Evolutionary conservation across 331 rosid species (phyloP).

Genomic region (Rosa hybrid): DNA sequence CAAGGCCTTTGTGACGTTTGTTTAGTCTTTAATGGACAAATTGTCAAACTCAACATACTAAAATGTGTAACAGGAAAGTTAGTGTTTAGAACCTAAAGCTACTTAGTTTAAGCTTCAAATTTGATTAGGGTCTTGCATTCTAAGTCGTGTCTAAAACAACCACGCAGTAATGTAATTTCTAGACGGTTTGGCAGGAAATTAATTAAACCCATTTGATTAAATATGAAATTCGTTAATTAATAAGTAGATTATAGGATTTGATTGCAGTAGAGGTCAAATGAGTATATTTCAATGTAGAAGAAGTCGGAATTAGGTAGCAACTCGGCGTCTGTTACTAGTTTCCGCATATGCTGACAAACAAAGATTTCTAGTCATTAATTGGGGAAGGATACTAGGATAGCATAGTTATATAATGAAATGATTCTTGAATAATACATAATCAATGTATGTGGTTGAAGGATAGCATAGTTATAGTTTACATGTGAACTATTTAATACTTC

Average conservation of each 20-base stretch:
- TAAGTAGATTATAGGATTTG: not conserved
- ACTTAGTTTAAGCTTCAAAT: not conserved
- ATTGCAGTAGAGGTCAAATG: not conserved
- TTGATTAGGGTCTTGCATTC: not conserved
- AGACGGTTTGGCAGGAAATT: not conserved
- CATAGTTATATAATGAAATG: not conserved
- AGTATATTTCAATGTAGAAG: conserved; percentile 7
- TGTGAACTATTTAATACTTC: not conserved
- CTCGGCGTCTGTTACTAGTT: not conserved
- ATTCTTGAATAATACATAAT: not conserved
- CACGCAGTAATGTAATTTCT: not conserved
- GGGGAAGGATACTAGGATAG: too few species aligned
- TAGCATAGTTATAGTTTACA: not conserved
- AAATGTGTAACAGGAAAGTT: not conserved
- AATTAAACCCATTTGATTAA: not conserved
- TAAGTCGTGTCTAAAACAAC: not conserved
- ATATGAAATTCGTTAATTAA: not conserved
- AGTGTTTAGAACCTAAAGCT: not conserved
- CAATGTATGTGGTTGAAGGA: not conserved
- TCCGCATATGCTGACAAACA: conserved; percentile 14
- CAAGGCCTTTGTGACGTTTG: not conserved
- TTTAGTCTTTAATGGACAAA: not conserved
- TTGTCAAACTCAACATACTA: not conserved
- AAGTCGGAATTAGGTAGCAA: conserved; percentile 10
- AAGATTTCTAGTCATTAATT: not conserved